Conservation (phyloP, 2,329 filamentous ascomycete species). For the Clonostachys byssicola region DNA sequence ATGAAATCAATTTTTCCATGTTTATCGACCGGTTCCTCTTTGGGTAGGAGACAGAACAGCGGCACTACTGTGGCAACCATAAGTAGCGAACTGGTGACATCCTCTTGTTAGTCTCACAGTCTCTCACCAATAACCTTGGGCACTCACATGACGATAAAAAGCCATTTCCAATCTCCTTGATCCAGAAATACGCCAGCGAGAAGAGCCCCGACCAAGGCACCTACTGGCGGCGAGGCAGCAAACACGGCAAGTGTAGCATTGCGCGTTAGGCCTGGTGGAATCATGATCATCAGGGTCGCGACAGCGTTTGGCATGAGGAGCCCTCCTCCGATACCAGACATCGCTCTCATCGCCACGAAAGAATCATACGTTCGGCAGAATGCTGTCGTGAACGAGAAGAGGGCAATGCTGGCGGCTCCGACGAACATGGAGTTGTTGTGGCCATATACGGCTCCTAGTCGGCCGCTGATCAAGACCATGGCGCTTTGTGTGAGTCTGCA, state of each 20-base stretch:
- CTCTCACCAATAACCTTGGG: background rate
- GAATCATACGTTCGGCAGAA: constrained; percentile 35
- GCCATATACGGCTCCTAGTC: constrained; percentile 47
- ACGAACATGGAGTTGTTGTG: constrained; percentile 40
- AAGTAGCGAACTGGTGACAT: background rate
- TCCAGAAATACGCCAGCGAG: constrained; percentile 28
- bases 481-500: constrained; percentile 43
- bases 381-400: constrained; percentile 37
- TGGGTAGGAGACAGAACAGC: constrained; percentile 5
- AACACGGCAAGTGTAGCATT: constrained; percentile 42
- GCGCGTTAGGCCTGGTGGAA: constrained; percentile 37
- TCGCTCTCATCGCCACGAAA: constrained; percentile 35
- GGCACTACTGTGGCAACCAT: background rate
- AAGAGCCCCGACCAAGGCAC: constrained; percentile 33
- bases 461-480: constrained; percentile 47
- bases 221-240: constrained; percentile 39
- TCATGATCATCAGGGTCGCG: constrained; percentile 40
- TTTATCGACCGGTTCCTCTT: constrained; percentile 13
- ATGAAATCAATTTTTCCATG: constrained; percentile 21
- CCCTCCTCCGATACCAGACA: constrained; percentile 42
- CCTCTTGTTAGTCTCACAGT: background rate
- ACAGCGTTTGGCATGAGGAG: constrained; percentile 47
- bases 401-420: constrained; percentile 34
- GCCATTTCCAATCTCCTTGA: background rate
- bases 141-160: constrained; percentile 1